Base-by-base conservation (phyloP, 164 flowering plant species). In the Euptelea pleiosperma region DNA sequence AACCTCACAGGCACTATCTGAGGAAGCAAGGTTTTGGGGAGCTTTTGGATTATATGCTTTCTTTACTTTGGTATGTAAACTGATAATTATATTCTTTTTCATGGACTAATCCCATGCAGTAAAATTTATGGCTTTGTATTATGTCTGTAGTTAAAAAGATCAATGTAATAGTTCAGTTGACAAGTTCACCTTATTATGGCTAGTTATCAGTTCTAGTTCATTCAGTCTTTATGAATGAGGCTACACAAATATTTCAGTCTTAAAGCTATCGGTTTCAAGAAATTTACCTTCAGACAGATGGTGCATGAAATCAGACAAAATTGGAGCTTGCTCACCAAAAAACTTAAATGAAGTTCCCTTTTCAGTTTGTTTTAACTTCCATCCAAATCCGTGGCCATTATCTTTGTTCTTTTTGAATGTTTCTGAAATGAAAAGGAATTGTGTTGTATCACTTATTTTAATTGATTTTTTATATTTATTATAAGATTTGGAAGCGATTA, bases 11-110 rank as follows among this genome's bases (percentile, higher is more conserved):
- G 86, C 55, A 19, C 63, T 80, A 54, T 75, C 68, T 67, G 83
- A 74, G 64, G 96, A 88, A 74, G 87, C 86, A 60, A 78, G 85
- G 67, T 88, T 86, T 67, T 93, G 92, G 97, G 97, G 99, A 65
- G 88, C 92, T 55, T 90, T 93, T 81, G 97, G 97, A 19, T 83
- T 79, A 26, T 93, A 88, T 76, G 84, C 94, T 62, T 25, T 76
- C 16, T 21, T 90, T 28, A 88, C 94, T 43, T 47, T 77, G 96
- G 99, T 93, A 73, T 50, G 89, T 65, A 57, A 54, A 31, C 55
- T 54, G 18, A 12, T 59, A 3, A n/a, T 19, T 25, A 8, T 12
- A 8, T 0, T 40, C 15, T n/a, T 26, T n/a, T n/a, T n/a, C n/a
- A 10, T 14, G 19, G 1, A 5, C 11, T 39, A 14, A 55, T 40